phyloP scores from a whole-genome alignment of 2,329 filamentous ascomycete species.

The Immersiporthe knoxdaviesiana region DNA sequence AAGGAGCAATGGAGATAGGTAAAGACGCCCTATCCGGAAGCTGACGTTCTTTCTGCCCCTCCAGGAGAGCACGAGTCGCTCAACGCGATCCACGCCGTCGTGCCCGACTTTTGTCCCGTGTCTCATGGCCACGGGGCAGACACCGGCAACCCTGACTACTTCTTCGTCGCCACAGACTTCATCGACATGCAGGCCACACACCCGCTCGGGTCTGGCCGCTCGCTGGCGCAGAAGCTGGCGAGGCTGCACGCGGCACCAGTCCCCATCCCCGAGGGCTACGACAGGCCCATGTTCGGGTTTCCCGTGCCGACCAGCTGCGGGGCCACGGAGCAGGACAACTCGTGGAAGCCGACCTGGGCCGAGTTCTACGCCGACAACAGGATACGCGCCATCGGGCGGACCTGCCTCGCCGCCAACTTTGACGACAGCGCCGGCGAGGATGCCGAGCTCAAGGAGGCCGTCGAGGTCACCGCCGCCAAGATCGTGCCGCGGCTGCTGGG shows the following conservation, averaged over 20 bases:
- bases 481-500: slow-evolving; percentile 80
- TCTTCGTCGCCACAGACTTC: slow-evolving; percentile 77
- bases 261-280: slow-evolving; percentile 62
- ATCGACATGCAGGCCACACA: slow-evolving; percentile 62
- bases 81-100: slow-evolving; percentile 73
- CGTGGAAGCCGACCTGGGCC: slow-evolving; percentile 73
- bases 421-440: slow-evolving; percentile 60
- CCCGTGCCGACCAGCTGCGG: slow-evolving; percentile 85
- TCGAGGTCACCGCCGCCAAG: slow-evolving; percentile 63
- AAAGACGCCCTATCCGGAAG: neutral
- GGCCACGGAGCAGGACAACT: slow-evolving; percentile 79
- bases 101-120: slow-evolving; percentile 76
- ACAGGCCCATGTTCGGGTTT: slow-evolving; percentile 76
- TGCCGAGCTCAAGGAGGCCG: slow-evolving; percentile 54
- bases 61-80: slow-evolving; percentile 79
- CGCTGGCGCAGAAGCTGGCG: slow-evolving; percentile 76
- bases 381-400: slow-evolving; percentile 65
- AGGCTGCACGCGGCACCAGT: slow-evolving; percentile 77
- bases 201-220: slow-evolving; percentile 51
- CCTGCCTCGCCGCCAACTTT: slow-evolving; percentile 60
- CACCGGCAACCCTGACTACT: slow-evolving; percentile 55
- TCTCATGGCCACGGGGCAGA: slow-evolving; percentile 70
- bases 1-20: neutral
- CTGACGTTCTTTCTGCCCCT: slow-evolving; percentile 44
- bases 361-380: slow-evolving; percentile 83